Base-by-base conservation (phyloP, 192 early-diverging fungal genomes). In the Chytriomyces sp. region DNA sequence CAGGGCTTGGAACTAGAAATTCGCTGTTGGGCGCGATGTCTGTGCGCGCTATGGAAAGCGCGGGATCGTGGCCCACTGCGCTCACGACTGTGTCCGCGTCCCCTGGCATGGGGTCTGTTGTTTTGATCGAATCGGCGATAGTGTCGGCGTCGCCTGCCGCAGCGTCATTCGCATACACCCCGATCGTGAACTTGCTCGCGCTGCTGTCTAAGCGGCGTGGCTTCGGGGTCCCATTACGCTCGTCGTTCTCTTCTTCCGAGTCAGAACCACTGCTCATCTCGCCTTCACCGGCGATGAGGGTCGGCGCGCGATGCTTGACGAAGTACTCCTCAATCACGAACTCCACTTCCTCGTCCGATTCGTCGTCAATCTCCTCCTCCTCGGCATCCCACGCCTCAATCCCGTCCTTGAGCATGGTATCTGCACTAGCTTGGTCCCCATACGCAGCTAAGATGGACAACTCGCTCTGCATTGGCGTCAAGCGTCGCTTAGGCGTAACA, bases 301-400 rank as follows among this genome's bases (percentile, higher is more conserved):
- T 25, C 6, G 34, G 65, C 22, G 55, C 65, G 52, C 65, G 55
- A 26, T 68, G 65, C 32, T 68, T 39, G 19, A 68, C 52, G 38
- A 55, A 68, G 36, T 68, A 68, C 53, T 68, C 65, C 55, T 68
- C 65, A 14, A 68, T 34, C 8, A 68, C 52, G 55, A 68, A 12
- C 36, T 67, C 53, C 14, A 49, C 22, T 14, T 49, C 44, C 1
- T 49, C 17, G 22, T 14, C 14, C 44, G 44, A 14, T 14, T 49
- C 44, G 2, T 49, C 17, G 22, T 14, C 14, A 14, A 22, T 22
- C 2, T 14, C 14, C 14, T n/a, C 17, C 22, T 49, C 44, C 17
- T 14, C 22, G 17, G 44, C 17, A n/a, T 14, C 44, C 22, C 17
- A 49, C 14, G 44, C 14, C 22, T 14, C 14, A 49, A 49, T 49